Base-by-base conservation (phyloP, 768 basidiomycete genomes). In the Boletus speciosus region DNA sequence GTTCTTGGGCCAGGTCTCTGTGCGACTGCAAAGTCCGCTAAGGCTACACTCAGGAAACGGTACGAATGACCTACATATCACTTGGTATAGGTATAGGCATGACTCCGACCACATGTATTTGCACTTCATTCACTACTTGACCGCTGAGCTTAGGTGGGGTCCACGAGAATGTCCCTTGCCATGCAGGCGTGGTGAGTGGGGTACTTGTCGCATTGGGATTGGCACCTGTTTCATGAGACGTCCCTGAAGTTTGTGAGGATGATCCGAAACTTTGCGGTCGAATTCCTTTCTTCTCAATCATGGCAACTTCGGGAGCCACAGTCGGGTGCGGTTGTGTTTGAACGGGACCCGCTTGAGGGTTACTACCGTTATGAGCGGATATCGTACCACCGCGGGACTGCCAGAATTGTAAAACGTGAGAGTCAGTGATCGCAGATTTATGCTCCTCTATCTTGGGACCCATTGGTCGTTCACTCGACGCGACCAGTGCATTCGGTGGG, bases 111-210 rank as follows among this genome's bases (percentile, higher is more conserved):
- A 69, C 76, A 46, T 70, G 71, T n/a, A 76, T 67, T 36, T 73
- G 73, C 21, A 80, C 65, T 47, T 83, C 62, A 27, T 41, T 53
- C 23, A 29, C n/a, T 41, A 74, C 62, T 76, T 80, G 69, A 67
- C 60, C 52, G 58, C 52, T 69, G 59, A 73, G n/a, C 52, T 62
- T 49, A 54, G 64, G 19, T 69, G 51, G 47, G 68, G 61, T 73
- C 71, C 77, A 84, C 5, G 66, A 71, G 27, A 86, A 63, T 1
- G 66, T 59, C 8, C 83, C 84, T 19, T 72, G 68, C 85, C 85
- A 86, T 45, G 61, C 6, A 47, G 38, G 23, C 10, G 39, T 14
- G n/a, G 36, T 49, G 56, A 12, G 47, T 52, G 51, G 62, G 5
- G 19, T 31, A 34, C 35, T 58, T 35, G 49, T 21, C 21, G 25